Base-by-base conservation (phyloP, 1,284 basidiomycete genomes). In the Trichosporon sp. region DNA sequence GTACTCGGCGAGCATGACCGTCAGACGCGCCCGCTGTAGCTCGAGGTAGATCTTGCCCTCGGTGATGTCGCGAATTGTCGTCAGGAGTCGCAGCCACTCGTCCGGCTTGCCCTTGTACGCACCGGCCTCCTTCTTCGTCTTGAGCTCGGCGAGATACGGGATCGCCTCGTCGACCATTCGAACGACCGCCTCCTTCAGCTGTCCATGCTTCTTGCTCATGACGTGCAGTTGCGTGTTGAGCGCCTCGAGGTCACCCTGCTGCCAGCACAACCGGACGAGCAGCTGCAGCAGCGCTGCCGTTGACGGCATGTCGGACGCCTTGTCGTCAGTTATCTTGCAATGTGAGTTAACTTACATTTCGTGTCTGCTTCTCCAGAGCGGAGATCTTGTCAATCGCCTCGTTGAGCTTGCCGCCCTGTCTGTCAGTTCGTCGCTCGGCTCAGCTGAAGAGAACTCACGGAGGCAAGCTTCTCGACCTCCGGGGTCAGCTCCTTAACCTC, bases 11-110 rank as follows among this genome's bases (percentile, higher is more conserved):
- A 98, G 89, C 70, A 91, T 85, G 64, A 93, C 90, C 0, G 96
- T 97, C 68, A 98, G 91, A 35, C 97, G 91, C 6, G 97, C 97
- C 75, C 97, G 89, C 43, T 94, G 95, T 3, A 98, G 95, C 86
- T 99, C 97, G 69, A 99, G 87, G 87, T 96, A 98, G 77, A 99
- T 96, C 90, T 98, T 99, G 71, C 96, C 96, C 85, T 98, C 96
- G 0, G 96, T 97, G 40, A 99, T 93, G 66, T 89, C 88, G 78
- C 97, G 88, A 76, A 99, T 83, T 2, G 94, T 95, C 84, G 96
- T 91, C 63, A 97, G 89, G 59, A 97, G 84, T 78, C 94, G 90
- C 68, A 97, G 85, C 93, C 94, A 96, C 80, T 88, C 89, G 77
- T 90, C 89, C 64, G 87, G 84, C 21, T 92, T 92, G 73, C 90